Conservation (phyloP, 257 asterid species). For the Misopates orontium region DNA sequence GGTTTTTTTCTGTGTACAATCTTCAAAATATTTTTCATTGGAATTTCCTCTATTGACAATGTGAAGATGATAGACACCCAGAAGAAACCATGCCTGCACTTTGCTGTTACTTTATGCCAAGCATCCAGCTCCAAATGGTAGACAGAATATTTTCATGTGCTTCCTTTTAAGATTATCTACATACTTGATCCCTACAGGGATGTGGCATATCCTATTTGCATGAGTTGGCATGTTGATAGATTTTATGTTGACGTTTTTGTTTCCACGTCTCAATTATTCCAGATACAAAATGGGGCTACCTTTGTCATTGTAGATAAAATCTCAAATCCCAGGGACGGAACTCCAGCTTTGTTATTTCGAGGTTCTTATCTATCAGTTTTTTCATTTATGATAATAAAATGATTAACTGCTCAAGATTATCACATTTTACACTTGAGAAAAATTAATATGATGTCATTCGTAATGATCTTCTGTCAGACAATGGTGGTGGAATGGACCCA, state of each 20-base stretch:
- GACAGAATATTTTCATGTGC: neutral
- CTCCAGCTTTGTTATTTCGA: constrained; percentile 75
- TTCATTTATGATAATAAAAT: neutral
- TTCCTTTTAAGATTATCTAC: neutral
- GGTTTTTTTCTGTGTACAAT: neutral
- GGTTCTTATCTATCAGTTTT: constrained; percentile 40
- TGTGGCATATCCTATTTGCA: neutral
- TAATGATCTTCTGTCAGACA: constrained; percentile 49
- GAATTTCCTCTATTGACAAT: neutral
- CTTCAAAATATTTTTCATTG: neutral
- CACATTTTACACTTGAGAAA: constrained; percentile 23
- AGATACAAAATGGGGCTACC: constrained; percentile 88
- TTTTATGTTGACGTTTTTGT: constrained; percentile 30
- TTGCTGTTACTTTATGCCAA: no score
- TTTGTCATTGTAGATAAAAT: constrained; percentile 58
- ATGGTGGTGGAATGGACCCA: constrained; percentile 95
- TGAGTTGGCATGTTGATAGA: neutral
- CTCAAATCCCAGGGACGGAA: constrained; percentile 69
- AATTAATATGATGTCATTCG: constrained; percentile 18
- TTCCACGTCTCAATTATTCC: constrained; percentile 30
- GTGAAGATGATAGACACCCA: neutral
- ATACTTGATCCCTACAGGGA: neutral
- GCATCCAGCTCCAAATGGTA: neutral
- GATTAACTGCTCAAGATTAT: constrained; percentile 13
- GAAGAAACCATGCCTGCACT: neutral